phyloP scores from a whole-genome alignment of 495 filamentous ascomycete genomes.

The Hypoxylon lienhwacheense region DNA sequence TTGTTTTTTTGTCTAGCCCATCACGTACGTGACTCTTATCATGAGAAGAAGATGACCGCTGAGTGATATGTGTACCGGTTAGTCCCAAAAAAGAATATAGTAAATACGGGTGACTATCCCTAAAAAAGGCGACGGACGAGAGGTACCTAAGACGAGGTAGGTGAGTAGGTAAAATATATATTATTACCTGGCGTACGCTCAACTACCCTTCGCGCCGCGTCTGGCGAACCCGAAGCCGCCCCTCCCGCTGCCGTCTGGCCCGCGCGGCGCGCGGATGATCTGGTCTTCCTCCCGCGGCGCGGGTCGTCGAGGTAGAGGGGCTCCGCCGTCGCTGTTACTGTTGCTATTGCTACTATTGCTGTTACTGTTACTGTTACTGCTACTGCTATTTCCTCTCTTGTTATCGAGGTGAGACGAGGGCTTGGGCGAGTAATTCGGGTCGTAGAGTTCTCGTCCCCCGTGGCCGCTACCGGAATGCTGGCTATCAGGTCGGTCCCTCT shows the following conservation, averaged over 20 bases:
- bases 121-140: no score
- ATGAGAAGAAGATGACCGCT: no score
- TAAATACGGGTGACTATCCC: no score
- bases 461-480: slow-evolving; percentile 25
- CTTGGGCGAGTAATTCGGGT: slow-evolving; percentile 69
- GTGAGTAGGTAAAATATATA: no score
- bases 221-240: slow-evolving; percentile 65
- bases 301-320: slow-evolving; percentile 47
- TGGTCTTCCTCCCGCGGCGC: slow-evolving; percentile 53
- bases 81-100: no score
- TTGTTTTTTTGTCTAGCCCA: no score
- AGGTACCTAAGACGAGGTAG: no score
- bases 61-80: no score
- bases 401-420: slow-evolving; percentile 54
- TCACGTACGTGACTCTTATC: no score
- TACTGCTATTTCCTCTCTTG: slow-evolving; percentile 41
- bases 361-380: slow-evolving; percentile 49
- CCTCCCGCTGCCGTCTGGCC: slow-evolving; percentile 74
- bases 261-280: slow-evolving; percentile 66
- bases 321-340: slow-evolving; percentile 45
- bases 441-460: slow-evolving; percentile 65
- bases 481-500: slow-evolving; percentile 26
- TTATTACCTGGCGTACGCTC: slow-evolving; percentile 30
- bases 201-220: slow-evolving; percentile 44
- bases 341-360: slow-evolving; percentile 42